These are phyloP conservation scores for Hygrophorus pudorinus DNA, from an alignment of 768 basidiomycete genomes.

Conservation along the genomic window DNA sequence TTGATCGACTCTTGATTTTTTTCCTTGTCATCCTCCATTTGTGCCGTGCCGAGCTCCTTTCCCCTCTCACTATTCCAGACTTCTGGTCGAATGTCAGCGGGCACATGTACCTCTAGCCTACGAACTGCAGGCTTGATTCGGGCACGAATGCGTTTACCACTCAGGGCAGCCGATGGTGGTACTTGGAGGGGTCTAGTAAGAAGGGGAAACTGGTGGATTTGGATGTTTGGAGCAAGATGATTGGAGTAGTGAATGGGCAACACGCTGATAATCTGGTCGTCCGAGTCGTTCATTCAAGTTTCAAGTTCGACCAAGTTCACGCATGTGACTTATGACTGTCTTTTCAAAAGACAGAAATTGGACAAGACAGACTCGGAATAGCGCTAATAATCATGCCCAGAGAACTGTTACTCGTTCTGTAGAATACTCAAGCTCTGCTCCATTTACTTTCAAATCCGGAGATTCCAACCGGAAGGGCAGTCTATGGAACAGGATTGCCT, in stretches of 20 bases:
- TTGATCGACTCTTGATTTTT: constrained; percentile 52
- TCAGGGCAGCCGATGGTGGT: constrained; percentile 62
- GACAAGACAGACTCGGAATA: too few species aligned
- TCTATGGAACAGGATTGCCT: constrained; percentile 23
- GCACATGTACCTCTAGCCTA: constrained; percentile 69
- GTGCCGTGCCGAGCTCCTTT: constrained; percentile 53
- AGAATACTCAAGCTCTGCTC: constrained; percentile 36
- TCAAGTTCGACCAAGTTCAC: too few species aligned
- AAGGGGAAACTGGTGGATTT: constrained; percentile 77
- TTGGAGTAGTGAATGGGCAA: constrained; percentile 70
- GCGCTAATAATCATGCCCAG: too few species aligned
- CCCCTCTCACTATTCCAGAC: constrained; percentile 74
- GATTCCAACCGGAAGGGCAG: constrained; percentile 57
- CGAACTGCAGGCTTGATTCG: constrained; percentile 56
- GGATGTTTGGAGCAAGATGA: constrained; percentile 49
- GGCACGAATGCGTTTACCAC: constrained; percentile 70
- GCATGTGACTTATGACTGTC: not conserved
- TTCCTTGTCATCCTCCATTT: constrained; percentile 66
- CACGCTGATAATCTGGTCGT: constrained; percentile 56
- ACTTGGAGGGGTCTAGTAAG: constrained; percentile 62
- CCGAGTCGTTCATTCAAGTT: constrained; percentile 17
- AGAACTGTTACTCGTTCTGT: not conserved
- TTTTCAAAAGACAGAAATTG: too few species aligned
- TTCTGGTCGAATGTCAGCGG: constrained; percentile 69
- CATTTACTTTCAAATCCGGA: constrained; percentile 58